phyloP scores from a whole-genome alignment of 495 filamentous ascomycete genomes.

The Staphylotrichum tortipilum region DNA sequence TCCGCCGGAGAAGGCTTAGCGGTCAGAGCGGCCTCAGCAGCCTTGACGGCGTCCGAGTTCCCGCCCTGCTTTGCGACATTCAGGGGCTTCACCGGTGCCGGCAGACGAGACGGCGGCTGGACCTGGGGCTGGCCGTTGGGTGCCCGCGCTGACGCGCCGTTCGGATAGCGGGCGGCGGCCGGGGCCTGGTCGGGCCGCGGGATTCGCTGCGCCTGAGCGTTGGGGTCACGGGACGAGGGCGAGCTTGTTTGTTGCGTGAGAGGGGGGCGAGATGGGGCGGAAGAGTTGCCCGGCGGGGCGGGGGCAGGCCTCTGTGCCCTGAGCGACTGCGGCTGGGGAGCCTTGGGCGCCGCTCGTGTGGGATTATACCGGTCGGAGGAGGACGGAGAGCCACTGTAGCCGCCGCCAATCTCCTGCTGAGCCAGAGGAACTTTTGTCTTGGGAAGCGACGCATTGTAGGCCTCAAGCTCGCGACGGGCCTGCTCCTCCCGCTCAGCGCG shows the following conservation, averaged over 20 bases:
- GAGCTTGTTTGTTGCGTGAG: constrained; percentile 36
- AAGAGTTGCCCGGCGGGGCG: constrained; percentile 34
- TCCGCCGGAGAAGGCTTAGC: constrained; percentile 57
- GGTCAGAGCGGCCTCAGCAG: constrained; percentile 72
- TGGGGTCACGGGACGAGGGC: constrained; percentile 16
- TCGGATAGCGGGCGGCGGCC: constrained; percentile 28
- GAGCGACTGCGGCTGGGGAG: constrained; percentile 40
- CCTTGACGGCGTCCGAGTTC: constrained; percentile 58
- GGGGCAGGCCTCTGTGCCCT: constrained; percentile 47
- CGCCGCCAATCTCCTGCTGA: constrained; percentile 78
- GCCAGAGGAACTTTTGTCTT: constrained; percentile 65
- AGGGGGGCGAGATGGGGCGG: constrained; percentile 28
- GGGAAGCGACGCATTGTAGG: constrained; percentile 79
- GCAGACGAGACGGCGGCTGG: constrained; percentile 48
- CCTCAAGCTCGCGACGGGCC: constrained; percentile 64
- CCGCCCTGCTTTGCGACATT: constrained; percentile 77
- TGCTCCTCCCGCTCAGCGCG: constrained; percentile 59
- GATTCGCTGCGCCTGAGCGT: constrained; percentile 18
- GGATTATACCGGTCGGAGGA: constrained; percentile 70
- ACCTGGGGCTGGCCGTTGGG: constrained; percentile 33
- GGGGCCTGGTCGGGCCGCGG: constrained; percentile 22
- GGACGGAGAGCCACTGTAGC: constrained; percentile 40
- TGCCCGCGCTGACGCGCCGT: constrained; percentile 25
- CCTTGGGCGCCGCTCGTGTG: constrained; percentile 55
- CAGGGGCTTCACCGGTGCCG: constrained; percentile 75